Evolutionary conservation across 2,329 filamentous ascomycete species (phyloP).

Genomic region (Colletotrichum siamense): DNA sequence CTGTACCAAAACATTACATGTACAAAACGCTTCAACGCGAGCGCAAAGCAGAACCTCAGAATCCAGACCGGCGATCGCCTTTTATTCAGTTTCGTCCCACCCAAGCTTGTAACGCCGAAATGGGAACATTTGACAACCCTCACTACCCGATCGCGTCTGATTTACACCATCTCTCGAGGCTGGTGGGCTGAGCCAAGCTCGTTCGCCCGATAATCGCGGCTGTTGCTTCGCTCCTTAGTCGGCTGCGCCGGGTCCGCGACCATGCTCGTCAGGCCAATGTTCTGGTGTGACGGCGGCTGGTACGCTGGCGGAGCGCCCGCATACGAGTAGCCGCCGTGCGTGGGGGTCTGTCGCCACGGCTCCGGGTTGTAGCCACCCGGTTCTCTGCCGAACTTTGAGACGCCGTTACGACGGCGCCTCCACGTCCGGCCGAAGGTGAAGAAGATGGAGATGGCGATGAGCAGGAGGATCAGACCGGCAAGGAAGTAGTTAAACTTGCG

Average conservation of each 20-base stretch:
- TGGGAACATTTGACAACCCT: neutral
- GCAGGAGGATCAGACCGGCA: slow-evolving; percentile 49
- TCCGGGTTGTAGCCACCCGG: slow-evolving; percentile 20
- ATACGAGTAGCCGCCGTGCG: slow-evolving; percentile 10
- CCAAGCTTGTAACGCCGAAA: neutral
- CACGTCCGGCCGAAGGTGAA: slow-evolving; percentile 35
- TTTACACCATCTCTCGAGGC: slow-evolving; percentile 21
- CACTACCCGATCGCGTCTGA: neutral
- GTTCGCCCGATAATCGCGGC: slow-evolving; percentile 16
- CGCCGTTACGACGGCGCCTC: slow-evolving; percentile 17
- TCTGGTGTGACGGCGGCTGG: slow-evolving; percentile 13
- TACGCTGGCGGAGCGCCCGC: slow-evolving; percentile 9
- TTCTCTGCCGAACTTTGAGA: slow-evolving; percentile 2
- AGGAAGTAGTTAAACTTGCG: slow-evolving; percentile 52
- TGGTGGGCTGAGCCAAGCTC: slow-evolving; percentile 17
- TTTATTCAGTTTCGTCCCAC: neutral
- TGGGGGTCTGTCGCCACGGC: slow-evolving; percentile 17
- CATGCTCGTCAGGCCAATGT: slow-evolving; percentile 20
- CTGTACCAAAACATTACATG: neutral
- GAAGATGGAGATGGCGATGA: slow-evolving; percentile 40
- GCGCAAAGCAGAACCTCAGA: neutral
- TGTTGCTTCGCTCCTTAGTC: slow-evolving; percentile 15
- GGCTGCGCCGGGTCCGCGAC: slow-evolving; percentile 7
- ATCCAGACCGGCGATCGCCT: neutral
- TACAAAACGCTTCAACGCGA: neutral